These are phyloP conservation scores for Zymoseptoria pseudotritici DNA, from an alignment of 2,329 filamentous ascomycete species.

Conservation along the genomic window DNA sequence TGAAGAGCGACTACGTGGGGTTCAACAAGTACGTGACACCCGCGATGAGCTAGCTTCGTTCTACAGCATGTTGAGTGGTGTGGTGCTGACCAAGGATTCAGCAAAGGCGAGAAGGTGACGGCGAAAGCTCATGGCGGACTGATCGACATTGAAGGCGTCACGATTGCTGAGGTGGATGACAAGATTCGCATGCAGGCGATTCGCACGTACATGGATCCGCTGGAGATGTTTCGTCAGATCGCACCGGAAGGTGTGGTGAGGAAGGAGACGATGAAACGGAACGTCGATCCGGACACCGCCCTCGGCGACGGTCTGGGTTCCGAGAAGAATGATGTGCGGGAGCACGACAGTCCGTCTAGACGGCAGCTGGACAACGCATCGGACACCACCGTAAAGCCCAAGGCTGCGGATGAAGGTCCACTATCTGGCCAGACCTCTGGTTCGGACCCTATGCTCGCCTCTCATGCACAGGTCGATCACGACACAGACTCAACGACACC, in stretches of 20 bases:
- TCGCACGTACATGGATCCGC: constrained; percentile 59
- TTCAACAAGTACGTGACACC: constrained; percentile 49
- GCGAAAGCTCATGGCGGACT: constrained; percentile 53
- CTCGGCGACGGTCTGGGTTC: constrained; percentile 15
- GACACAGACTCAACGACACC: not conserved
- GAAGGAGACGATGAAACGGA: constrained; percentile 35
- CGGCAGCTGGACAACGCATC: not conserved
- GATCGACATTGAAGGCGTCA: constrained; percentile 59
- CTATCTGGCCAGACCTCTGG: not conserved
- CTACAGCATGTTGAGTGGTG: constrained; percentile 1
- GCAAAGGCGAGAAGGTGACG: constrained; percentile 55
- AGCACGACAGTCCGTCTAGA: constrained; percentile 11
- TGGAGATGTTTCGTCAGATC: constrained; percentile 62
- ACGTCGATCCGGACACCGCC: constrained; percentile 23
- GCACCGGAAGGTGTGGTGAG: constrained; percentile 43
- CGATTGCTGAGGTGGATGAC: constrained; percentile 55
- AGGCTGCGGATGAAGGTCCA: constrained; percentile 15
- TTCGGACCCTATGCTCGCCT: not conserved
- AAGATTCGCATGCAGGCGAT: constrained; percentile 51
- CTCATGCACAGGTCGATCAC: not conserved
- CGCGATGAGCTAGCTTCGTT: constrained; percentile 1
- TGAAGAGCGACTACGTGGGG: constrained; percentile 60
- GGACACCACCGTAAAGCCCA: constrained; percentile 8
- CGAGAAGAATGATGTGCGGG: constrained; percentile 15
- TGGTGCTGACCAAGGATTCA: constrained; percentile 28